Conservation (phyloP, 345 rosid genomes). For the Hevea brasiliensis region DNA sequence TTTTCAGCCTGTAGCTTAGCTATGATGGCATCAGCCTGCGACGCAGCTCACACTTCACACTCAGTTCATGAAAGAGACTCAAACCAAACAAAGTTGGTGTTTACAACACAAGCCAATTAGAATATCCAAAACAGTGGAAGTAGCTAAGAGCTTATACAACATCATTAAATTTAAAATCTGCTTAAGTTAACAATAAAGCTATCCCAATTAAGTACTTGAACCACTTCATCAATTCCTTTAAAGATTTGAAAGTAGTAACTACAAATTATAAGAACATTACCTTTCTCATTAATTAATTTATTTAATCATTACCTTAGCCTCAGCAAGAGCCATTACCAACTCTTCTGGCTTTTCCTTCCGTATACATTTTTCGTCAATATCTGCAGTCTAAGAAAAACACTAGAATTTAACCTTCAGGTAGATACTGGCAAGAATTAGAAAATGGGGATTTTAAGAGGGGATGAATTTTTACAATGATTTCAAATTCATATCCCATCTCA, state of each 20-base stretch:
- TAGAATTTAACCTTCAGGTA: neutral
- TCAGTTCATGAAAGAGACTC: constrained; percentile 21
- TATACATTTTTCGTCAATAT: constrained; percentile 80
- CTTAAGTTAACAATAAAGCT: neutral
- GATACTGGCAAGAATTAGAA: neutral
- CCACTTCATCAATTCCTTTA: neutral
- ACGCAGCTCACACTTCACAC: constrained; percentile 27
- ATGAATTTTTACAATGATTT: constrained; percentile 48
- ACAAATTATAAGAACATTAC: neutral
- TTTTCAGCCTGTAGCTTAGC: constrained; percentile 39
- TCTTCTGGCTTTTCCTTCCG: constrained; percentile 84
- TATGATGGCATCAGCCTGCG: constrained; percentile 73
- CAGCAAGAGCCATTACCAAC: constrained; percentile 84
- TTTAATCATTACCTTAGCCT: constrained; percentile 65
- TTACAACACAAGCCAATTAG: constrained; percentile 5
- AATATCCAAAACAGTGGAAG: neutral
- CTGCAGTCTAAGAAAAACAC: constrained; percentile 59
- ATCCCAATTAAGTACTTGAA: neutral
- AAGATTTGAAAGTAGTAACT: neutral
- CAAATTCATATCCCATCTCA: constrained; percentile 91
- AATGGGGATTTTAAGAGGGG: neutral
- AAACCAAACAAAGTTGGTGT: neutral
- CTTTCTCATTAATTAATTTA: neutral
- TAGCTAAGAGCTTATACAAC: neutral
- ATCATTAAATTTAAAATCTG: neutral